phyloP scores from a whole-genome alignment of 2,329 filamentous ascomycete genomes.

The Arachnopeziza araneosa region DNA sequence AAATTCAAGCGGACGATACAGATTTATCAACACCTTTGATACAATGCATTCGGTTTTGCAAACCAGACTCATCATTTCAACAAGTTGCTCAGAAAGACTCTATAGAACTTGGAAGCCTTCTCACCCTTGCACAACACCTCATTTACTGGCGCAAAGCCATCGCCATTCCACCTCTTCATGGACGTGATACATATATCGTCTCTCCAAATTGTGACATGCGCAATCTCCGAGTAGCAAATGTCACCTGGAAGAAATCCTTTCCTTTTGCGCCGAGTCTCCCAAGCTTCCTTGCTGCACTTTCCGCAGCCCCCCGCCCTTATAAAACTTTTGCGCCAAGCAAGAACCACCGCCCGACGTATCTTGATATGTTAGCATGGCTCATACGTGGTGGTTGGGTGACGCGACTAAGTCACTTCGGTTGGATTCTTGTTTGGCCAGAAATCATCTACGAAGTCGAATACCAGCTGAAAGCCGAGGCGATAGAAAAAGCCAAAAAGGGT shows the following conservation, averaged over 20 bases:
- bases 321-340: conserved; percentile 80
- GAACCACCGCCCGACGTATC: conserved; percentile 79
- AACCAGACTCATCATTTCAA: conserved; percentile 60
- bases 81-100: conserved; percentile 67
- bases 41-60: conserved; percentile 73
- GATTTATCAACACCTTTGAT: conserved; percentile 72
- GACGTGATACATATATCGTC: conserved; percentile 84
- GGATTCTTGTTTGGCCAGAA: conserved; percentile 77
- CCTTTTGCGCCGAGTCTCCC: conserved; percentile 77
- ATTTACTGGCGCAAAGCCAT: conserved; percentile 95
- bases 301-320: conserved; percentile 74
- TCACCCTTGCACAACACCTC: conserved; percentile 84
- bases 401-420: conserved; percentile 85
- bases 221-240: conserved; percentile 62
- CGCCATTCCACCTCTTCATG: conserved; percentile 84
- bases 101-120: conserved; percentile 73
- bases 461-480: conserved; percentile 56
- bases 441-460: conserved; percentile 77
- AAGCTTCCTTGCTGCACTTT: conserved; percentile 81
- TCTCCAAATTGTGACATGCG: conserved; percentile 81
- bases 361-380: conserved; percentile 89
- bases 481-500: conserved; percentile 29
- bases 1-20: conserved; percentile 71
- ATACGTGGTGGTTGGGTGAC: conserved; percentile 91
- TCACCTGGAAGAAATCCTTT: conserved; percentile 71